These are phyloP conservation scores for Aspergillus quadricinctus DNA, from an alignment of 2,329 filamentous ascomycete genomes.

Conservation along the genomic window DNA sequence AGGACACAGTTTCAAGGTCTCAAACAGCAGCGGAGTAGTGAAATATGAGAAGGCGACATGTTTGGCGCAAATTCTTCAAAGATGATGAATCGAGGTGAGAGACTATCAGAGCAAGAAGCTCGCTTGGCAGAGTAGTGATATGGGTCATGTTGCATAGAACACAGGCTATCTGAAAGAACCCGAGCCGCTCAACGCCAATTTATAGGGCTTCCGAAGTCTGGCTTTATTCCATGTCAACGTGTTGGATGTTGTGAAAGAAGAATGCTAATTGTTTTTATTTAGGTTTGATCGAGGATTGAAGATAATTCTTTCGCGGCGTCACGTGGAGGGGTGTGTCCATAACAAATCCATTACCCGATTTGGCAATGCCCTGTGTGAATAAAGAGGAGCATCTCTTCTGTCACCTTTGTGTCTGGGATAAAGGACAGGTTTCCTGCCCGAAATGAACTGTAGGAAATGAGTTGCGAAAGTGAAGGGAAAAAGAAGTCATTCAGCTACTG, in stretches of 20 bases:
- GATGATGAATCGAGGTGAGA: neutral
- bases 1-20: neutral
- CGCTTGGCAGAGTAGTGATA: neutral
- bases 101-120: neutral
- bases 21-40: neutral
- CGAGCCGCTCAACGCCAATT: neutral
- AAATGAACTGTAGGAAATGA: too few relatives aligned
- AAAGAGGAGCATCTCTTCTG: too few relatives aligned
- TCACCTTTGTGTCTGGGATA: too few relatives aligned
- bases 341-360: neutral
- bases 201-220: neutral
- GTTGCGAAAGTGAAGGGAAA: too few relatives aligned
- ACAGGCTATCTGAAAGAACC: neutral
- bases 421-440: too few relatives aligned
- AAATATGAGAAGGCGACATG: neutral
- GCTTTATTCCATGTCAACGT: too few relatives aligned
- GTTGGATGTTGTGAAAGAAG: too few relatives aligned
- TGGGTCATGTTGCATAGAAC: neutral
- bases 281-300: too few relatives aligned
- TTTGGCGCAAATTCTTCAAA: neutral
- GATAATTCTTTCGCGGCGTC: too few relatives aligned
- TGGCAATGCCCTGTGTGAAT: neutral
- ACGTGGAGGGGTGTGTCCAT: neutral
- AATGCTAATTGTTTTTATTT: too few relatives aligned
- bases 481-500: too few relatives aligned